Base-by-base conservation (phyloP, 441 rosid species). In the Populus hybrid region DNA sequence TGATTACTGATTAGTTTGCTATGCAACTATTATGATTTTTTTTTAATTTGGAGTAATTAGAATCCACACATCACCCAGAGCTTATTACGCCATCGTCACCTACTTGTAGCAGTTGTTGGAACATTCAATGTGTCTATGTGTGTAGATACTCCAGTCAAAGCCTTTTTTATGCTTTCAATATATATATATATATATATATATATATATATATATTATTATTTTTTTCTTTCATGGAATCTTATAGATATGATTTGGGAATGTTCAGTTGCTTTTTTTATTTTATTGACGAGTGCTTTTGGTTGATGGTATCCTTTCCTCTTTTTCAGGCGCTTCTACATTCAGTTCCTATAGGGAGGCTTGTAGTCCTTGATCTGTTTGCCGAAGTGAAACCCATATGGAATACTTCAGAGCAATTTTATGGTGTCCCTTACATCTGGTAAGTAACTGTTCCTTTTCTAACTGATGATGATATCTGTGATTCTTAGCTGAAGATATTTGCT, bases 391-490 rank as follows among this genome's bases (percentile, higher is more conserved):
- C 94, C 73, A 79, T 89, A 76, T 88, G 94, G 94, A 79, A 67
- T 74, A 80, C 89, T 61, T 87, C 94, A 38, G 84, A 88, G 82
- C 93, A 89, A 64, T 88, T 91, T 77, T 91, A 87, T 77, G 93
- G 93, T 21, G 84, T 91, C 75, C 94, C 94, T 76, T 88, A 91
- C 87, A 88, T 91, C 84, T 91, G 94, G 94, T 84, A 86, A 79
- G 82, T 83, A 76, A n/a, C 69, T 71, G 7, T 45, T 65, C 36
- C 61, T 20, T 67, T 76, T 80, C 61, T 45, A 38, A 10, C 8
- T 26, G 31, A 29, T 69, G 8, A 69, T 66, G 73, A 21, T 72
- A 18, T 36, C 24, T 38, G 6, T 31, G n/a, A 28, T 23, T 38
- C 59, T 23, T 66, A 8, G n/a, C 72, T 26, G 20, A 50, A 70